Evolutionary conservation across 495 filamentous ascomycete genomes (phyloP).

Genomic region (Antarctomyces pellizariae): DNA sequence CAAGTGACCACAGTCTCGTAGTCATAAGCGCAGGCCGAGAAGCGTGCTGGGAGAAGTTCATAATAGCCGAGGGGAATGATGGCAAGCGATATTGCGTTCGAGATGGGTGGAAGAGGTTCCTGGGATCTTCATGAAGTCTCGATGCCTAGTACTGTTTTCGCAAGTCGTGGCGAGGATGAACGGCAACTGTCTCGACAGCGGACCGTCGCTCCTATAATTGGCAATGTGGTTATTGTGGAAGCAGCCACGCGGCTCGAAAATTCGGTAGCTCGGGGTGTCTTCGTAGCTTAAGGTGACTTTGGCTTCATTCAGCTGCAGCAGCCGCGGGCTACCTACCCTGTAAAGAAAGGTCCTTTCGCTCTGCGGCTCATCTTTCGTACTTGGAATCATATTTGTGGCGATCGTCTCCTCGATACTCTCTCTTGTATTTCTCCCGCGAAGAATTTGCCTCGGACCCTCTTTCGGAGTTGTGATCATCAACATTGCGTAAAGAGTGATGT

Average conservation of each 20-base stretch:
- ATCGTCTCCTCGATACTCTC: conserved; percentile 33
- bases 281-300: too few relatives aligned
- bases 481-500: conserved; percentile 15
- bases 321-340: too few relatives aligned
- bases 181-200: conserved; percentile 3
- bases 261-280: too few relatives aligned
- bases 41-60: conserved; percentile 66
- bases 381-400: conserved; percentile 21
- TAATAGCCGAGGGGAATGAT: conserved; percentile 35
- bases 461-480: too few relatives aligned
- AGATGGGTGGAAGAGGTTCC: conserved; percentile 66
- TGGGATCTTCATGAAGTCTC: conserved; percentile 25
- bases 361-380: conserved; percentile 6
- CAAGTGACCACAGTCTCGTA: conserved; percentile 37
- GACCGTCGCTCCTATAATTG: conserved; percentile 1
- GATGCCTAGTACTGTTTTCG: too few relatives aligned
- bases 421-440: too few relatives aligned
- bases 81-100: conserved; percentile 35
- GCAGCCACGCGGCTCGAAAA: too few relatives aligned
- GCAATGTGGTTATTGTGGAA: conserved; percentile 1
- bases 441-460: too few relatives aligned
- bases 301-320: too few relatives aligned
- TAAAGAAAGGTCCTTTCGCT: too few relatives aligned
- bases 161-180: too few relatives aligned
- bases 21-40: conserved; percentile 67